Conservation (phyloP, 371 early-diverging fungal genomes). For the Circinella umbellata region DNA sequence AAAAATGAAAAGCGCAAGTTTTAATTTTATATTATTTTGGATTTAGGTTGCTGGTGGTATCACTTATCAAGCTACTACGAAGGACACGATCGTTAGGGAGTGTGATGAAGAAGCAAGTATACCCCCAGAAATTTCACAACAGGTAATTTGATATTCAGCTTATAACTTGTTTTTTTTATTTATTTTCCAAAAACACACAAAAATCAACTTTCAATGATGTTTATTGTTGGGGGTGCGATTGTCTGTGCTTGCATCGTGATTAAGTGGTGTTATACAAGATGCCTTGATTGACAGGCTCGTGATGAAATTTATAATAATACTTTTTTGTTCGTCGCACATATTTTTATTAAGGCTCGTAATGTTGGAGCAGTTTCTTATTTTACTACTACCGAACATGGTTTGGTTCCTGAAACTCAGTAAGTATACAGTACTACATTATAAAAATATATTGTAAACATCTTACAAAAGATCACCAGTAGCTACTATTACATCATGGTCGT, state of each 20-base stretch:
- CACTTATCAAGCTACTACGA: slow-evolving; percentile 62
- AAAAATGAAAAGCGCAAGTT: neutral
- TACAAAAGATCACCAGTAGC: too few relatives aligned
- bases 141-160: slow-evolving; percentile 6
- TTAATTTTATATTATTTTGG: neutral
- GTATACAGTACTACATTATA: slow-evolving; percentile 12
- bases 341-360: slow-evolving; percentile 41
- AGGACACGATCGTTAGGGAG: slow-evolving; percentile 81
- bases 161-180: neutral
- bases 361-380: slow-evolving; percentile 78
- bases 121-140: slow-evolving; percentile 51
- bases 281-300: slow-evolving; percentile 3
- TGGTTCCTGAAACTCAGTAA: slow-evolving; percentile 78
- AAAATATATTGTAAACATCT: too few relatives aligned
- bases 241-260: neutral
- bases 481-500: neutral
- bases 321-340: too few relatives aligned
- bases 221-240: too few relatives aligned
- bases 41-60: slow-evolving; percentile 83
- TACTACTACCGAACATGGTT: slow-evolving; percentile 54
- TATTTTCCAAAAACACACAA: neutral
- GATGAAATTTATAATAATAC: neutral
- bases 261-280: neutral
- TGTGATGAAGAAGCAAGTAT: slow-evolving; percentile 91
- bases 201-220: neutral